Base-by-base conservation (phyloP, 805 yeast species). In the Candida arabinofermentans region DNA sequence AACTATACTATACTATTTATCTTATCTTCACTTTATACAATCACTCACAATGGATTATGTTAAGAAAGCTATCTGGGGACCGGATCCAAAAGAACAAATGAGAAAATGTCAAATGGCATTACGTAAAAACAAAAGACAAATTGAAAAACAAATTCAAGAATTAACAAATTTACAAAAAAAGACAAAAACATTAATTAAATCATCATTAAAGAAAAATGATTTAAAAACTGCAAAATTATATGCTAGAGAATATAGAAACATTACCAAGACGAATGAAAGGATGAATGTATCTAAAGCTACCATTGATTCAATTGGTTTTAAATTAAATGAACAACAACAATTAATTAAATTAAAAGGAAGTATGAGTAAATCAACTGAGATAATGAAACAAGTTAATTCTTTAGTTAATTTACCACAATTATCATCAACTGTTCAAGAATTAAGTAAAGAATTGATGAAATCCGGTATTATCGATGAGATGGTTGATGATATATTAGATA, bases 11-110 rank as follows among this genome's bases (percentile, higher is more conserved):
- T n/a, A n/a, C n/a, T n/a, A n/a, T n/a, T n/a, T n/a, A n/a, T n/a
- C n/a, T n/a, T n/a, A n/a, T n/a, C n/a, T n/a, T n/a, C n/a, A n/a
- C n/a, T n/a, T 9, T 7, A 23, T 23, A 23, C 8, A 23, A 7
- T 7, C 9, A 32, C 16, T 18, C 14, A 13, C 5, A 6, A 91
- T 91, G 98, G 88, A 91, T 58, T 83, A 72, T 60, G 62, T 91
- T 26, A 90, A 87, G 66, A 81, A 83, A 59, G 86, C 90, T 4
- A 82, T 91, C 29, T 91, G 95, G 84, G 99, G 99, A 0, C 97
- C 98, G 0, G 96, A 90, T 58, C 96, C 97, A 32, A 83, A 83
- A 56, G 98, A 87, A 55, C 95, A 84, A 55, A 80, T 77, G 72
- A 67, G 93, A 42, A 83, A 79, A 51, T 86, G 95, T 52, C 90